Evolutionary conservation across 2,329 filamentous ascomycete species (phyloP).

Genomic region (Aspergillus chevalieri): DNA sequence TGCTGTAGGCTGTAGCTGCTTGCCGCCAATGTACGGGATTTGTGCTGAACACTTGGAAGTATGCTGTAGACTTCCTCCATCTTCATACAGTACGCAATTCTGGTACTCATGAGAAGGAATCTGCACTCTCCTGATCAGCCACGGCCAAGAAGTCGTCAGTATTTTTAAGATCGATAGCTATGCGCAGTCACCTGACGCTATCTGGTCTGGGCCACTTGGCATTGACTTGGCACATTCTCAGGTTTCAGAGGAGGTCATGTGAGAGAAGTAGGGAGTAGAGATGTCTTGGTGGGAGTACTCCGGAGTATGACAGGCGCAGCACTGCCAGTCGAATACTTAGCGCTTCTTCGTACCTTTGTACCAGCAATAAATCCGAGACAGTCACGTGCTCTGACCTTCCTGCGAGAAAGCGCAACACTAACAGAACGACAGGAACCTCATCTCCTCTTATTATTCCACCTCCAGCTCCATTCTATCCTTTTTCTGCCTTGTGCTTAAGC

Average conservation of each 20-base stretch:
- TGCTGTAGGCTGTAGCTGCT: background rate
- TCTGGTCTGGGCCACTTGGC: background rate
- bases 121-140: too few relatives aligned
- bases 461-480: background rate
- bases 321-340: background rate
- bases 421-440: background rate
- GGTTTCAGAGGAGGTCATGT: background rate
- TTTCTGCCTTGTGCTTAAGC: background rate
- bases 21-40: background rate
- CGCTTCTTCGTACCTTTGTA: background rate
- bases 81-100: too few relatives aligned
- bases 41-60: too few relatives aligned
- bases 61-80: too few relatives aligned
- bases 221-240: background rate
- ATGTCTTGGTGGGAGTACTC: background rate
- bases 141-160: background rate
- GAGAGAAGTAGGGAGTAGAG: background rate
- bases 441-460: background rate
- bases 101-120: too few relatives aligned
- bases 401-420: slow-evolving; percentile 5
- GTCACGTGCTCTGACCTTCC: slow-evolving; percentile 14
- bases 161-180: background rate
- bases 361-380: background rate
- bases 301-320: background rate
- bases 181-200: background rate